These are phyloP conservation scores for Radiomyces spectabilis DNA, from an alignment of 192 early-diverging fungal genomes.

Conservation along the genomic window DNA sequence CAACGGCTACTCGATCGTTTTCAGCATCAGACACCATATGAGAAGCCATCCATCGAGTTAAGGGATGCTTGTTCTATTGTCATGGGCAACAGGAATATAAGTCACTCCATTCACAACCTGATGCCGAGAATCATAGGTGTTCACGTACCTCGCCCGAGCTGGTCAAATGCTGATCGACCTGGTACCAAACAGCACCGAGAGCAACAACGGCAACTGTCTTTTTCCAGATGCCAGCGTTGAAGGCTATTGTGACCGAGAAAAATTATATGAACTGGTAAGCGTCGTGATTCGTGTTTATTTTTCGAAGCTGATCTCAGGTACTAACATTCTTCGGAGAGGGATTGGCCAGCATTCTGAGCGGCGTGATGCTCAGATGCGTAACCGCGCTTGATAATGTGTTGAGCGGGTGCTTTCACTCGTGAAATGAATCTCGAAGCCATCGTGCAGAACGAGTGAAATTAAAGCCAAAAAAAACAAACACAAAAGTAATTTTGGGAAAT, in stretches of 20 bases:
- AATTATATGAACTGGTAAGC: not conserved
- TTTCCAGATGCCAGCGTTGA: conserved; percentile 18
- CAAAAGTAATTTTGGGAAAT: too few relatives aligned
- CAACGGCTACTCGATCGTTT: conserved; percentile 11
- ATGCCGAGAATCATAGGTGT: not conserved
- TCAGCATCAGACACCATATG: conserved; percentile 17
- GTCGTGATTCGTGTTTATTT: not conserved
- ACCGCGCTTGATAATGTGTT: not conserved
- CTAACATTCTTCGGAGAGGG: conserved; percentile 12
- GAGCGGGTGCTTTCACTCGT: too few relatives aligned
- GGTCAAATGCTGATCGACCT: conserved; percentile 21
- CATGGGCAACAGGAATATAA: too few relatives aligned
- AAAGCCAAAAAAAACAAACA: too few relatives aligned
- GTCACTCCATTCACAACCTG: not conserved
- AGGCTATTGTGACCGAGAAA: conserved; percentile 4
- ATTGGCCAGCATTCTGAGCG: not conserved
- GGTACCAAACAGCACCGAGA: conserved; percentile 17
- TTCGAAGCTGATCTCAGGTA: not conserved
- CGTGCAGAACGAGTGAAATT: too few relatives aligned
- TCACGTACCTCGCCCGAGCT: conserved; percentile 15
- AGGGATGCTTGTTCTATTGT: conserved; percentile 28
- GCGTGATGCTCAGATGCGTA: conserved; percentile 1
- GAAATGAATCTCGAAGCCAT: too few relatives aligned
- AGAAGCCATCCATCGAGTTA: conserved; percentile 28
- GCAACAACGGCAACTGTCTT: conserved; percentile 15